Conservation (phyloP, 441 rosid species). For the Eutrema salsugineum region DNA sequence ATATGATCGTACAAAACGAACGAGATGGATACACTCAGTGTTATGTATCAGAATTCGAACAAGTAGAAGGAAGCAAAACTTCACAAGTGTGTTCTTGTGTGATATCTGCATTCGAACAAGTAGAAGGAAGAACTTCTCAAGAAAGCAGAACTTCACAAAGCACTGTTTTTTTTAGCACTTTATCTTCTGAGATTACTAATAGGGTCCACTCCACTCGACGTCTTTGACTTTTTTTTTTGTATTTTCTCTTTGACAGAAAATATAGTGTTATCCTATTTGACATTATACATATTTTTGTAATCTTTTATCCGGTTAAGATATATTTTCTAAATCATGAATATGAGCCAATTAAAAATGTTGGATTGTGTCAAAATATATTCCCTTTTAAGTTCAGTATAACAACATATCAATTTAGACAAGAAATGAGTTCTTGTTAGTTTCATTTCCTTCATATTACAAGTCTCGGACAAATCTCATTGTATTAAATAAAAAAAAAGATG, state of each 20-base stretch:
- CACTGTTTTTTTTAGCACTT: not conserved
- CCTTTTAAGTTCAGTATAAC: not conserved
- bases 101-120: no score
- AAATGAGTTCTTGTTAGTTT: not conserved
- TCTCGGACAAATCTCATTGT: no score
- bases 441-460: not conserved
- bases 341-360: not conserved
- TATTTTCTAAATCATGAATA: not conserved
- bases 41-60: no score
- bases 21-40: no score
- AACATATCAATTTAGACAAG: not conserved
- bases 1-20: no score
- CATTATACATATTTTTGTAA: not conserved
- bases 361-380: not conserved
- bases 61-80: no score
- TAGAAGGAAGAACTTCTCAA: no score
- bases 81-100: no score
- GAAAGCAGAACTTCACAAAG: no score
- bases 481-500: not conserved
- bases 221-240: not conserved
- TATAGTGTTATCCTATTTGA: not conserved
- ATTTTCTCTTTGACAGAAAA: no score
- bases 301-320: not conserved
- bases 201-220: not conserved
- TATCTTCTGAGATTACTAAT: conserved; percentile 3